phyloP scores from a whole-genome alignment of 345 rosid genomes.

The Citrus sinensis region DVS_A1.0 CM039162.1:30845001-30845500 shows the following conservation, averaged over 20 bases:
- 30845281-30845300: neutral
- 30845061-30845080: slow-evolving; percentile 61
- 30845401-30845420: slow-evolving; percentile 27
- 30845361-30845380: slow-evolving; percentile 60
- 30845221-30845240: neutral
- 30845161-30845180: slow-evolving; percentile 72
- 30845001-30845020: slow-evolving; percentile 37
- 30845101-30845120: slow-evolving; percentile 57
- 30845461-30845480: neutral
- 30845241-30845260: neutral
- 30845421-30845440: slow-evolving; percentile 55
- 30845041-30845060: slow-evolving; percentile 62
- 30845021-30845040: slow-evolving; percentile 56
- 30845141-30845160: slow-evolving; percentile 53
- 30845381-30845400: slow-evolving; percentile 48
- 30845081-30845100: slow-evolving; percentile 42
- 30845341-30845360: slow-evolving; percentile 50
- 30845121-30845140: slow-evolving; percentile 56
- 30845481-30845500: neutral
- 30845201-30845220: slow-evolving; percentile 69
- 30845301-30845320: slow-evolving; percentile 14
- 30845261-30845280: neutral
- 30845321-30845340: slow-evolving; percentile 45
- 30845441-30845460: slow-evolving; percentile 42
- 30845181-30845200: slow-evolving; percentile 58